Evolutionary conservation across 331 rosid genomes (phyloP).

Genomic region (Acacia pycnantha): DNA sequence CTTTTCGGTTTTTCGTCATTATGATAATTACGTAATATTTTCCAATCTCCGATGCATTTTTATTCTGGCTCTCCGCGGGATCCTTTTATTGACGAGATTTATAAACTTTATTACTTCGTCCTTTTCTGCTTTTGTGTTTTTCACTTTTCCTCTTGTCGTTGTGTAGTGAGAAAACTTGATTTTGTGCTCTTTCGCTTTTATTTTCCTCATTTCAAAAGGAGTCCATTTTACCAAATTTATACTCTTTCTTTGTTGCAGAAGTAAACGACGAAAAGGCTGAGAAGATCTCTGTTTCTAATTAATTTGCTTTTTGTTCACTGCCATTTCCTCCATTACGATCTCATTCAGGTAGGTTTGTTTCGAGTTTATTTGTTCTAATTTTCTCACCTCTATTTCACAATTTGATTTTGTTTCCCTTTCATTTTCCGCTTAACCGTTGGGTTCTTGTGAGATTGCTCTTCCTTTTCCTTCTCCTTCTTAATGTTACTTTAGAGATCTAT

Average conservation of each 20-base stretch:
- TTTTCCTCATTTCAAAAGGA: slow-evolving; percentile 12
- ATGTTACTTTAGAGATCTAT: slow-evolving; percentile 30
- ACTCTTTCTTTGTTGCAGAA: slow-evolving; percentile 37
- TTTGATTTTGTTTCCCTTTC: slow-evolving; percentile 2
- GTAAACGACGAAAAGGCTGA: slow-evolving; percentile 31
- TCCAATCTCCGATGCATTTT: slow-evolving; percentile 23
- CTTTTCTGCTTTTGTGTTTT: slow-evolving; percentile 65
- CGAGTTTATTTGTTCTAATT: not conserved
- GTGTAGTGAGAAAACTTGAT: slow-evolving; percentile 50
- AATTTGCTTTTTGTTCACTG: slow-evolving; percentile 10
- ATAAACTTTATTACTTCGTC: slow-evolving; percentile 64
- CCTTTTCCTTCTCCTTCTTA: not conserved
- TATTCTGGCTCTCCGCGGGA: slow-evolving; percentile 25
- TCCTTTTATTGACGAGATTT: slow-evolving; percentile 55
- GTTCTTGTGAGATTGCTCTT: slow-evolving; percentile 14
- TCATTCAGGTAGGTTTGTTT: slow-evolving; percentile 31
- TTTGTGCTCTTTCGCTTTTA: slow-evolving; percentile 32
- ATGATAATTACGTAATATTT: slow-evolving; percentile 39
- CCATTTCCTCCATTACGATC: slow-evolving; percentile 20
- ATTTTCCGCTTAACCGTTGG: not conserved
- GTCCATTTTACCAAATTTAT: slow-evolving; percentile 33
- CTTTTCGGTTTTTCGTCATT: slow-evolving; percentile 21
- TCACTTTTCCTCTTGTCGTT: slow-evolving; percentile 54
- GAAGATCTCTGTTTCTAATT: slow-evolving; percentile 14
- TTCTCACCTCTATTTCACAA: not conserved